phyloP scores from a whole-genome alignment of 1,284 basidiomycete genomes.

The Ganoderma resinaceum region DNA sequence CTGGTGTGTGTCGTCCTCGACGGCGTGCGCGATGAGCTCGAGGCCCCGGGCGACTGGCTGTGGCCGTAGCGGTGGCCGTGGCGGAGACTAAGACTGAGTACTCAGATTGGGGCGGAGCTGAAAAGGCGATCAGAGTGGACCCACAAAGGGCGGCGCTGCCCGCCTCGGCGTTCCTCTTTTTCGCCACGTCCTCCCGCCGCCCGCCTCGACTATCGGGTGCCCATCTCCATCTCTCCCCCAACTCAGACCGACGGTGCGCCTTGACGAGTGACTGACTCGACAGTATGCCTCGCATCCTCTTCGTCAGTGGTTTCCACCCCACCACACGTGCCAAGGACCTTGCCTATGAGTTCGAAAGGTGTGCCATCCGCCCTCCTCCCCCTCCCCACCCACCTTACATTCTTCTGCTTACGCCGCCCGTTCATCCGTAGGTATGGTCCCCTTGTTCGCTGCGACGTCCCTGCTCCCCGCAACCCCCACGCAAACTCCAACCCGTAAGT shows the following conservation, averaged over 20 bases:
- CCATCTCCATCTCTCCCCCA: not conserved
- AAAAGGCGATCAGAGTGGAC: conserved; percentile 12
- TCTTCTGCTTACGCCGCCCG: not conserved
- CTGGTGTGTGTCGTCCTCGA: not conserved
- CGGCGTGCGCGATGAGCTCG: not conserved
- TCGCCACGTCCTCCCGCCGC: conserved; percentile 21
- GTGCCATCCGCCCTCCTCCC: conserved; percentile 34
- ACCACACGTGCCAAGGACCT: conserved; percentile 82
- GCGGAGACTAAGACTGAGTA: not conserved
- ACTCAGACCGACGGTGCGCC: conserved; percentile 6
- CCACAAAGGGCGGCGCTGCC: conserved; percentile 17
- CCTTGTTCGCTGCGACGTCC: conserved; percentile 87
- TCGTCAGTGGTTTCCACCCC: conserved; percentile 86
- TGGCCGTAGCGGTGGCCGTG: not conserved
- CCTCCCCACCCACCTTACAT: not conserved
- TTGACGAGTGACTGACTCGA: conserved; percentile 8
- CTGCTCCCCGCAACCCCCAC: conserved; percentile 80
- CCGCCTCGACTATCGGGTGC: not conserved
- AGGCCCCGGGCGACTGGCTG: too few relatives aligned
- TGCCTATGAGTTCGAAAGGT: conserved; percentile 90
- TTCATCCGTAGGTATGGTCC: conserved; percentile 66
- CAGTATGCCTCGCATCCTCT: conserved; percentile 76
- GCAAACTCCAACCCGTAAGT: conserved; percentile 83
- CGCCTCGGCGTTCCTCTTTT: not conserved
- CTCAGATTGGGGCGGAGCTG: conserved; percentile 7